A percentile compares a stretch with the other conserved stretches of the same genome.
These are phyloP conservation scores for Annulohypoxylon nitens DNA, from an alignment of 495 filamentous ascomycete species.

Conservation along the genomic window DNA sequence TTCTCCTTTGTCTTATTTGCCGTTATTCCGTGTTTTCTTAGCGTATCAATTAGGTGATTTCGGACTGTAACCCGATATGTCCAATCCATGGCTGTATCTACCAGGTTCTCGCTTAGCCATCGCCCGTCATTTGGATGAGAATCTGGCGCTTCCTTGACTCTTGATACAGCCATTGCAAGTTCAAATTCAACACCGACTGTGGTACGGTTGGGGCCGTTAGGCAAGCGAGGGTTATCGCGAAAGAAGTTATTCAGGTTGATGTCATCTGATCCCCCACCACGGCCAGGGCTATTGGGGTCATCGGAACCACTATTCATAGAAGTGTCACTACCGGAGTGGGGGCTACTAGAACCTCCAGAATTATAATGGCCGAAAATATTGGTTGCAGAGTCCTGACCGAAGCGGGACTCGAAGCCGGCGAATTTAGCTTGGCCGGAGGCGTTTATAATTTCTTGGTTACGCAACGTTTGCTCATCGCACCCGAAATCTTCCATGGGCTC, in stretches of 20 bases:
- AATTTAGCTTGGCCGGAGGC: no score
- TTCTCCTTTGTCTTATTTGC: constrained; percentile 13
- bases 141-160: background rate
- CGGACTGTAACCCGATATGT: constrained; percentile 10
- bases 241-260: background rate
- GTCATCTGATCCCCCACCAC: background rate
- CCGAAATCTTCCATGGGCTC: no score
- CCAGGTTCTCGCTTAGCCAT: constrained; percentile 3
- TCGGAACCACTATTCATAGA: background rate
- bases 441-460: background rate
- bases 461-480: no score
- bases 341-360: background rate
- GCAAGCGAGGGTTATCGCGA: background rate
- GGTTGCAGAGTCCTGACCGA: no score
- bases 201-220: constrained; percentile 14
- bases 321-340: background rate
- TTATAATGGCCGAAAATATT: no score
- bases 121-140: constrained; percentile 31
- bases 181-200: constrained; percentile 45
- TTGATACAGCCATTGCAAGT: constrained; percentile 27
- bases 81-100: background rate
- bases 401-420: no score
- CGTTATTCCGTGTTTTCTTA: background rate
- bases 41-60: constrained; percentile 37
- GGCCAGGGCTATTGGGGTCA: background rate